phyloP scores from a whole-genome alignment of 441 rosid species.

The Rhodomyrtus psidioides region DNA sequence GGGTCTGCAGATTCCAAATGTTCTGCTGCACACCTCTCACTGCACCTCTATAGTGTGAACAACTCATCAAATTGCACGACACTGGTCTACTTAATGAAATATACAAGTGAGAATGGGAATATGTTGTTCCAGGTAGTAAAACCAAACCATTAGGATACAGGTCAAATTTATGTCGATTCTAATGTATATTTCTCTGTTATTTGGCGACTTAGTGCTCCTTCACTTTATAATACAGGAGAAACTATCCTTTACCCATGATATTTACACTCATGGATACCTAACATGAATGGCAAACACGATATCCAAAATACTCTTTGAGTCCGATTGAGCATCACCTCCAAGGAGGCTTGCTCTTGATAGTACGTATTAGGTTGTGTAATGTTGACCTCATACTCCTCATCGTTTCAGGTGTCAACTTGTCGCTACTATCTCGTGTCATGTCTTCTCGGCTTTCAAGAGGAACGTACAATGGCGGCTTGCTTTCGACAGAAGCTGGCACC shows the following conservation, averaged over 20 bases:
- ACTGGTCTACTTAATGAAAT: neutral
- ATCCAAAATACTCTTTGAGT: neutral
- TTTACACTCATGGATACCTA: neutral
- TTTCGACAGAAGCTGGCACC: slow-evolving; percentile 97
- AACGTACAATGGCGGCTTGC: slow-evolving; percentile 95
- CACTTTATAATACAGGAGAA: neutral
- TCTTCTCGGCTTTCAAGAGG: slow-evolving; percentile 95
- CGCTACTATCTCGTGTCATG: slow-evolving; percentile 93
- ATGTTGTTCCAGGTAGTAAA: neutral
- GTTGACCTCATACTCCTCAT: neutral
- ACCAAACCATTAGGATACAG: neutral
- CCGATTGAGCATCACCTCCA: neutral
- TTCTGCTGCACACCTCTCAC: neutral
- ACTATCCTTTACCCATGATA: neutral
- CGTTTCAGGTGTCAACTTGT: slow-evolving; percentile 74
- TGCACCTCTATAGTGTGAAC: neutral
- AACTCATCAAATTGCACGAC: neutral
- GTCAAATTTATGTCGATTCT: neutral
- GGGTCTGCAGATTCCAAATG: neutral
- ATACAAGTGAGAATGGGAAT: neutral
- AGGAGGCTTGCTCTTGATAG: neutral
- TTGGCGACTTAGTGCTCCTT: neutral
- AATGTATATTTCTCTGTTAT: neutral
- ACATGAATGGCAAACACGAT: neutral
- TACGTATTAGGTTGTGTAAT: neutral